These are phyloP conservation scores for Helotiales sp. DNA, from an alignment of 2,329 filamentous ascomycete species.

Conservation along the genomic window DNA sequence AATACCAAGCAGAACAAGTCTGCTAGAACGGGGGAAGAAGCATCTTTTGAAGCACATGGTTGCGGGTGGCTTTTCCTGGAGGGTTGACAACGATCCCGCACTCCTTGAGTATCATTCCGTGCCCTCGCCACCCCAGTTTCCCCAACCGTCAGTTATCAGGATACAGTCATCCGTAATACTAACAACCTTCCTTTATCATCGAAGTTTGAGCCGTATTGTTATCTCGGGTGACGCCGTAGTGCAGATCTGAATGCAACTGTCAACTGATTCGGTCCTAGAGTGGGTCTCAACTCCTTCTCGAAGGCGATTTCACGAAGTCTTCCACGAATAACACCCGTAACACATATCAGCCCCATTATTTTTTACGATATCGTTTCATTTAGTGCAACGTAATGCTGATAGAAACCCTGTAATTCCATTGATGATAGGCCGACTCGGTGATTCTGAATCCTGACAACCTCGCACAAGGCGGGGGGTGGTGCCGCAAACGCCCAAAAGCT, in stretches of 20 bases:
- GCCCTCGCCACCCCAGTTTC: not conserved
- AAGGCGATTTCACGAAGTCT: not conserved
- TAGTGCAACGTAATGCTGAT: slow-evolving; percentile 8
- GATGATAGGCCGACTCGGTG: not conserved
- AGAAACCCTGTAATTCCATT: not conserved
- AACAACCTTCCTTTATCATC: slow-evolving; percentile 4
- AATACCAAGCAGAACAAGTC: slow-evolving; percentile 9
- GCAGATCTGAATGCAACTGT: slow-evolving; percentile 1
- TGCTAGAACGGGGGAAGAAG: not conserved
- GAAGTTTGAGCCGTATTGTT: not conserved
- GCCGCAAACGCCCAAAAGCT: slow-evolving; percentile 6
- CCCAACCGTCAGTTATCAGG: not conserved
- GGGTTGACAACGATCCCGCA: not conserved
- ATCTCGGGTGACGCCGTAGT: not conserved
- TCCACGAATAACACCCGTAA: slow-evolving; percentile 12
- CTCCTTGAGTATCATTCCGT: not conserved
- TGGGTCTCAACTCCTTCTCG: not conserved
- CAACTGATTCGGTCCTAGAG: not conserved
- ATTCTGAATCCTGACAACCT: not conserved
- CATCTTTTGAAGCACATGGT: not conserved
- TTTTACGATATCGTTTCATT: slow-evolving; percentile 15
- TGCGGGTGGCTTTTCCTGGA: not conserved
- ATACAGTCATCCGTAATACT: slow-evolving; percentile 4
- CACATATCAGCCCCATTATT: slow-evolving; percentile 15
- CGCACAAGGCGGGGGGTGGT: not conserved